phyloP scores from a whole-genome alignment of 176 grass and related monocot species.

The Hordeum vulgare region DNA sequence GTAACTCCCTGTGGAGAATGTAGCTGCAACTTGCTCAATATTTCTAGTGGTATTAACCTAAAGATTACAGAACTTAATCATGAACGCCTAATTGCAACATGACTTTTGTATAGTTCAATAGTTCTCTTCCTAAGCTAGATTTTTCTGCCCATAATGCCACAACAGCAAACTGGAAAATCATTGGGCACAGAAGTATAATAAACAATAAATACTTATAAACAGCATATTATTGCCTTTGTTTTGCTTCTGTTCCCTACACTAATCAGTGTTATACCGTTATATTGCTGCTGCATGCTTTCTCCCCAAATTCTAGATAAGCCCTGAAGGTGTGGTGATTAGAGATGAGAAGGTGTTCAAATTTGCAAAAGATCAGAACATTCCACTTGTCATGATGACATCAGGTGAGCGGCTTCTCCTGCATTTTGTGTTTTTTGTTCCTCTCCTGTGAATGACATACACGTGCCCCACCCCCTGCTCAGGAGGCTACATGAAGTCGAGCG shows the following conservation, averaged over 20 bases:
- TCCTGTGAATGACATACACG: not conserved
- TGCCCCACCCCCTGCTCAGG: slow-evolving; percentile 29
- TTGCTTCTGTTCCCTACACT: not conserved
- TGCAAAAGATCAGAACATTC: slow-evolving; percentile 85
- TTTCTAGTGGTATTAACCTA: not conserved
- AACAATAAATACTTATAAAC: not conserved
- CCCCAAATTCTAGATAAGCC: slow-evolving; percentile 53
- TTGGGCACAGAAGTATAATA: not conserved
- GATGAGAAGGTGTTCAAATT: slow-evolving; percentile 91
- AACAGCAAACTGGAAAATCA: not conserved
- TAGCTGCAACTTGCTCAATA: not conserved
- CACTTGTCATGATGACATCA: slow-evolving; percentile 89
- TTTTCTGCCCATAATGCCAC: not conserved
- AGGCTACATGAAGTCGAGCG: slow-evolving; percentile 95
- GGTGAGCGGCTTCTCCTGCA: slow-evolving; percentile 25
- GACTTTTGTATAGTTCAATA: not conserved
- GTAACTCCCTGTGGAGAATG: not conserved
- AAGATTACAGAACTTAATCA: not conserved
- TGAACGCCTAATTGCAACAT: not conserved
- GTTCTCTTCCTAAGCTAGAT: not conserved
- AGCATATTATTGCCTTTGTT: not conserved
- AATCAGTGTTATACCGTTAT: not conserved
- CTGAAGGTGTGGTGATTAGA: slow-evolving; percentile 66
- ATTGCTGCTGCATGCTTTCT: not conserved
- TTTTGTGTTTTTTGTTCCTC: not conserved